Conservation (phyloP, 371 early-diverging fungal genomes). For the Enteropsectra breve region DNA sequence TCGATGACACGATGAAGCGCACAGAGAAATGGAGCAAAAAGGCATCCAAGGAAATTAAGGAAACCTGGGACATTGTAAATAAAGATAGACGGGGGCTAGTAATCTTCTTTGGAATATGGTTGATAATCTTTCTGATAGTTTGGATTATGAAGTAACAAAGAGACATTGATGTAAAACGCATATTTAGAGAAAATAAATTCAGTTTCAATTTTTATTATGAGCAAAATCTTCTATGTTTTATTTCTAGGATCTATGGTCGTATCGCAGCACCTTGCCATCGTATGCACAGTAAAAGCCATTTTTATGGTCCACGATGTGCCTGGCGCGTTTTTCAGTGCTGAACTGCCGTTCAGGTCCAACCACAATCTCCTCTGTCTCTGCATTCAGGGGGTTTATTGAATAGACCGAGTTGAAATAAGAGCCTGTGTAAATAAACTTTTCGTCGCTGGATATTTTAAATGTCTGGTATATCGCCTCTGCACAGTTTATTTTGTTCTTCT, state of each 20-base stretch:
- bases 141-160: slow-evolving; percentile 16
- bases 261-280: neutral
- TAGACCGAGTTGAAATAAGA: slow-evolving; percentile 37
- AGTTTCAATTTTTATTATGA: too few relatives aligned
- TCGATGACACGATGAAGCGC: slow-evolving; percentile 52
- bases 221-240: too few relatives aligned
- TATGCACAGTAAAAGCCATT: neutral
- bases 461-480: slow-evolving; percentile 52
- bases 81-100: slow-evolving; percentile 37
- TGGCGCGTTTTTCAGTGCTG: slow-evolving; percentile 39
- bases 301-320: neutral
- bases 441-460: slow-evolving; percentile 39
- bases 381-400: slow-evolving; percentile 31
- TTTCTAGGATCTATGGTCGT: neutral
- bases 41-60: slow-evolving; percentile 34
- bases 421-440: slow-evolving; percentile 50
- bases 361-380: slow-evolving; percentile 17
- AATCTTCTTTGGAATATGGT: slow-evolving; percentile 51
- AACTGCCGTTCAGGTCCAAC: slow-evolving; percentile 31
- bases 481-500: slow-evolving; percentile 34
- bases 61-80: slow-evolving; percentile 31
- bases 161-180: too few relatives aligned
- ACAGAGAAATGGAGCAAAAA: slow-evolving; percentile 28
- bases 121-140: slow-evolving; percentile 40
- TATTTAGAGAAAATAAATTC: too few relatives aligned